phyloP scores from a whole-genome alignment of 2,329 filamentous ascomycete genomes.

The Akanthomyces dipterigenus region DNA sequence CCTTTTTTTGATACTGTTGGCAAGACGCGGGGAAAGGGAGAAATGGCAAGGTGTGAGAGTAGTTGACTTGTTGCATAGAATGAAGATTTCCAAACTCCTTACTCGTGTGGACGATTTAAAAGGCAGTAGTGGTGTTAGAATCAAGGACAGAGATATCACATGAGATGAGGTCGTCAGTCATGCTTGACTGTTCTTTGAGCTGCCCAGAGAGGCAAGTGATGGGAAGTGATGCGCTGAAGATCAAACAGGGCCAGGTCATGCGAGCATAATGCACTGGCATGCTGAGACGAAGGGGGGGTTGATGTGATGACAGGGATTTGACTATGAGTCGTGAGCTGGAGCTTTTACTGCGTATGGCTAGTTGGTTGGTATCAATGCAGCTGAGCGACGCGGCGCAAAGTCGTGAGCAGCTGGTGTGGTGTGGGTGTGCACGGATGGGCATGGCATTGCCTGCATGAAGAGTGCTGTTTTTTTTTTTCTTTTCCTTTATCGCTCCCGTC shows the following conservation, averaged over 20 bases:
- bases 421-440: too few species aligned
- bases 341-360: too few species aligned
- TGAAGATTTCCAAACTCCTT: background rate
- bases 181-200: background rate
- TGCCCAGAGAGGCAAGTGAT: background rate
- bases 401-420: too few species aligned
- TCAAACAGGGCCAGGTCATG: background rate
- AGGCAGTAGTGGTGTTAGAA: too few species aligned
- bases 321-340: background rate
- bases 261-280: background rate
- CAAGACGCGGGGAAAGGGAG: background rate
- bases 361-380: too few species aligned
- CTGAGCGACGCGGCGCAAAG: too few species aligned
- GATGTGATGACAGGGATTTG: too few species aligned
- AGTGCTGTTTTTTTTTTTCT: too few species aligned
- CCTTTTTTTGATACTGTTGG: background rate
- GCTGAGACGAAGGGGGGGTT: background rate
- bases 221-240: background rate
- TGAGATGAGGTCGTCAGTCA: background rate
- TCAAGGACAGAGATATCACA: background rate
- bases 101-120: background rate
- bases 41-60: background rate
- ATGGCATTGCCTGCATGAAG: too few species aligned
- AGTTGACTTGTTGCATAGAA: constrained; percentile 1
- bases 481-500: too few species aligned